phyloP scores from a whole-genome alignment of 1,284 basidiomycete genomes.

The Melampsora americana region DNA sequence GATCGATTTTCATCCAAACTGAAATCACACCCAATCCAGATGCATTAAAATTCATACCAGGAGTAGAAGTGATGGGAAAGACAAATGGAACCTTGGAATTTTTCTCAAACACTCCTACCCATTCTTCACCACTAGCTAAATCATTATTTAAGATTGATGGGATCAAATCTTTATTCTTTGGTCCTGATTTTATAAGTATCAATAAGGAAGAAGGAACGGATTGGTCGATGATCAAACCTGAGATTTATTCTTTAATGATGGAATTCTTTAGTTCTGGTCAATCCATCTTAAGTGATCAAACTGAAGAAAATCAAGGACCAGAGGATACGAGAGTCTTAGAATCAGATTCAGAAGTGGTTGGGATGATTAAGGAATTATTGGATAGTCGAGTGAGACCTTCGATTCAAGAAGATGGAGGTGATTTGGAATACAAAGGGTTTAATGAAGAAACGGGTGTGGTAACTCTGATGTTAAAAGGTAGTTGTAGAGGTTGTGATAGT shows the following conservation, averaged over 20 bases:
- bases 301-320: conserved; percentile 13
- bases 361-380: conserved; percentile 40
- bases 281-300: conserved; percentile 6
- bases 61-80: conserved; percentile 12
- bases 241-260: conserved; percentile 42
- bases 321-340: conserved; percentile 27
- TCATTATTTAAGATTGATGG: conserved; percentile 22
- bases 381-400: conserved; percentile 36
- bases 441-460: conserved; percentile 47
- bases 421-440: conserved; percentile 61
- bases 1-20: conserved; percentile 42
- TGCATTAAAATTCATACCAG: conserved; percentile 39
- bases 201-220: conserved; percentile 20
- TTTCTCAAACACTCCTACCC: not conserved
- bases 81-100: conserved; percentile 13
- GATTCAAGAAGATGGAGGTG: conserved; percentile 57
- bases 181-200: conserved; percentile 40
- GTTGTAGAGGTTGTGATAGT: conserved; percentile 41
- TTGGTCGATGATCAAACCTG: conserved; percentile 36
- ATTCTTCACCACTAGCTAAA: conserved; percentile 19
- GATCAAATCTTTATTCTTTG: conserved; percentile 41
- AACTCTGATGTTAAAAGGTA: conserved; percentile 40
- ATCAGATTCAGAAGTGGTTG: conserved; percentile 33
- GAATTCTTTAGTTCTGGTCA: conserved; percentile 36
- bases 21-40: conserved; percentile 41